Percentiles rank a stretch among this genome's conserved stretches.
These are phyloP conservation scores for Cryptococcus floricola DNA, from an alignment of 1,284 basidiomycete species.

Conservation along the genomic window DNA sequence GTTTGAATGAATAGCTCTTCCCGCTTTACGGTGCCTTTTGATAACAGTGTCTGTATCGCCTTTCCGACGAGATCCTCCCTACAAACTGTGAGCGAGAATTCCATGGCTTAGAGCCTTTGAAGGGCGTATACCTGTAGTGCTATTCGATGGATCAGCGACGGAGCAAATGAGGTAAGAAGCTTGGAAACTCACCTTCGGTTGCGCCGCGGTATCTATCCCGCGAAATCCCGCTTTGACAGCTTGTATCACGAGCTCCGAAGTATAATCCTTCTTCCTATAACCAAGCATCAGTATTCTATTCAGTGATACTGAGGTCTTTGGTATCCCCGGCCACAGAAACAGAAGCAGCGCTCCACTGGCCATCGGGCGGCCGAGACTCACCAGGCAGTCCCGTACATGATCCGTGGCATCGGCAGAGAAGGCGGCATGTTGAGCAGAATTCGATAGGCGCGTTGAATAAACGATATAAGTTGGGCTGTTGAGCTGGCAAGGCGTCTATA, in stretches of 20 bases:
- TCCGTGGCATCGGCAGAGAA: constrained; percentile 47
- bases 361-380: constrained; percentile 37
- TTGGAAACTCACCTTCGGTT: constrained; percentile 54
- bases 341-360: not conserved
- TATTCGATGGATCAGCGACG: constrained; percentile 39
- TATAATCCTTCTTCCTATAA: constrained; percentile 65
- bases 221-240: constrained; percentile 71
- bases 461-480: no score
- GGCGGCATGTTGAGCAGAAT: no score
- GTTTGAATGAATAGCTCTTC: constrained; percentile 68
- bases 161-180: not conserved
- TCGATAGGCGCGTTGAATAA: no score
- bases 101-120: not conserved
- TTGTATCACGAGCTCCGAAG: constrained; percentile 61
- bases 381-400: constrained; percentile 70
- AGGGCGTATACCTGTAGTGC: constrained; percentile 61
- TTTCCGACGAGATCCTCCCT: constrained; percentile 76
- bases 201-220: constrained; percentile 77
- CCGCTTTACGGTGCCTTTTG: constrained; percentile 58
- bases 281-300: not conserved
- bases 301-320: no score
- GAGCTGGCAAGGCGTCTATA: no score
- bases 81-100: not conserved
- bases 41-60: constrained; percentile 58
- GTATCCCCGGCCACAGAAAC: no score